Conservation (phyloP, 352 stramenopile species). For the Pythium dissimile region DNA sequence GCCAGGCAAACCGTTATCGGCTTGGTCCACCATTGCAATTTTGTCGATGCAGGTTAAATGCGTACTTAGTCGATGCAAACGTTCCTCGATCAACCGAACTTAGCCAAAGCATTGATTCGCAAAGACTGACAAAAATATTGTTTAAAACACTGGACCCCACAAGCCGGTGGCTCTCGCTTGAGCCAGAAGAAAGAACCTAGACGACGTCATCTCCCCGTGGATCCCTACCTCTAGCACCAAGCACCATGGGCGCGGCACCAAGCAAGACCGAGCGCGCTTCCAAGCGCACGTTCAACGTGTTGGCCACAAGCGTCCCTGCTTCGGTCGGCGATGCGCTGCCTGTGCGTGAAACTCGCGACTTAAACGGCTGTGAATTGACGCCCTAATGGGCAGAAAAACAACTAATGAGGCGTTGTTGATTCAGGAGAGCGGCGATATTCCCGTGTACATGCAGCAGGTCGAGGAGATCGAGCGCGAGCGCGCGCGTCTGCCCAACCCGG, state of each 20-base stretch:
- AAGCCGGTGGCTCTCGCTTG: conserved; percentile 24
- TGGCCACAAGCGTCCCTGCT: conserved; percentile 56
- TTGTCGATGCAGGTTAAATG: too few relatives aligned
- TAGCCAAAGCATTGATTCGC: conserved; percentile 18
- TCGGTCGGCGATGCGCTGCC: conserved; percentile 19
- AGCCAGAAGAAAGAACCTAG: conserved; percentile 9
- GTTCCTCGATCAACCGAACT: neutral
- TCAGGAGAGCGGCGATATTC: conserved; percentile 40
- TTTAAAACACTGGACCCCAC: conserved; percentile 27
- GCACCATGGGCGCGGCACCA: conserved; percentile 46
- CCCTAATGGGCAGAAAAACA: too few relatives aligned
- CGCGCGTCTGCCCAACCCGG: conserved; percentile 66
- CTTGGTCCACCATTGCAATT: neutral
- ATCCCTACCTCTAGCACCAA: neutral
- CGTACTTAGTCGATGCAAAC: neutral
- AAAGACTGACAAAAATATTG: conserved; percentile 6
- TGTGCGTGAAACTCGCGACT: conserved; percentile 31
- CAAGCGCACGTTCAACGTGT: conserved; percentile 40
- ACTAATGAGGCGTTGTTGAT: too few relatives aligned
- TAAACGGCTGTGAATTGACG: neutral
- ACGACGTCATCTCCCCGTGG: conserved; percentile 11
- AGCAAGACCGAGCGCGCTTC: conserved; percentile 33
- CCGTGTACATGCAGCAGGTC: conserved; percentile 82
- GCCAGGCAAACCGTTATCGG: neutral
- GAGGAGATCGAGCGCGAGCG: conserved; percentile 78